phyloP scores from a whole-genome alignment of 768 basidiomycete genomes.

The Sistotremastrum suecicum region DNA sequence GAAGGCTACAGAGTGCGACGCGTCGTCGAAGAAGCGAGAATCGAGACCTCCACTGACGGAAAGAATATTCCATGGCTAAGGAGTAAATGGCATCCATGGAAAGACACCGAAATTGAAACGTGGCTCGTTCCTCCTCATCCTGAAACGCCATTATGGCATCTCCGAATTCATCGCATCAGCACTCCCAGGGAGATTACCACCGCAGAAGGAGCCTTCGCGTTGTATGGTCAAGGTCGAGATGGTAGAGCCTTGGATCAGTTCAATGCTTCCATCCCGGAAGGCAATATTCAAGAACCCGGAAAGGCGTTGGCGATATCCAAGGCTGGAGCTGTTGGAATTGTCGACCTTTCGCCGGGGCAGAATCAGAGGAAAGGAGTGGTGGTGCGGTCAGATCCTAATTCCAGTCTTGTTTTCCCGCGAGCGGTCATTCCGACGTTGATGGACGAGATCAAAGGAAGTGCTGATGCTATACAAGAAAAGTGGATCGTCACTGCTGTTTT shows the following conservation, averaged over 20 bases:
- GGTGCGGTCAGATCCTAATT: conserved; percentile 58
- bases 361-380: conserved; percentile 23
- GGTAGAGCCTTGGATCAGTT: conserved; percentile 42
- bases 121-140: conserved; percentile 53
- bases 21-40: conserved; percentile 43
- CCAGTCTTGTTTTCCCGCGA: conserved; percentile 52
- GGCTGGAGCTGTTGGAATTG: conserved; percentile 35
- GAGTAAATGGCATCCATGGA: conserved; percentile 66
- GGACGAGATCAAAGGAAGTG: conserved; percentile 28
- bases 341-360: conserved; percentile 26
- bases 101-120: conserved; percentile 58
- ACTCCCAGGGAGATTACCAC: conserved; percentile 36
- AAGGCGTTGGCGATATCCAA: conserved; percentile 34
- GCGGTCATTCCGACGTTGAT: conserved; percentile 55
- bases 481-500: conserved; percentile 61
- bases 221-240: conserved; percentile 51
- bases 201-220: conserved; percentile 59
- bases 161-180: conserved; percentile 50
- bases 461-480: conserved; percentile 16
- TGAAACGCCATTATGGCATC: conserved; percentile 50
- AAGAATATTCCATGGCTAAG: conserved; percentile 30
- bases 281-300: conserved; percentile 17
- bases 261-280: conserved; percentile 2
- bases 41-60: conserved; percentile 26
- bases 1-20: conserved; percentile 62